Evolutionary conservation across 1,284 basidiomycete species (phyloP).

Genomic region (Leccinum solheimii): DNA sequence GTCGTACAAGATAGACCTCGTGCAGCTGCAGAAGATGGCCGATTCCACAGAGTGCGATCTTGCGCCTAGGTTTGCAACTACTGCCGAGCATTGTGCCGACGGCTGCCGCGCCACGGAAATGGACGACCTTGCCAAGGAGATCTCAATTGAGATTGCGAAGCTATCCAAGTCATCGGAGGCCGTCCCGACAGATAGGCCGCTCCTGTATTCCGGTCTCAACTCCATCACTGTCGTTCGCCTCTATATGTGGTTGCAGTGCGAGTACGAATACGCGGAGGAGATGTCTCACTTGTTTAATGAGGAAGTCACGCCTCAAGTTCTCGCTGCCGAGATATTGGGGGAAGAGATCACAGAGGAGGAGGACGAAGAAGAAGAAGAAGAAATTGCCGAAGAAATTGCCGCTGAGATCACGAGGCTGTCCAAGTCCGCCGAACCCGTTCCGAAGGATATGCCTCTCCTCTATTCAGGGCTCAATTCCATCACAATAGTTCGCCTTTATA

Average conservation of each 20-base stretch:
- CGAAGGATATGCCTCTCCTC: constrained; percentile 22
- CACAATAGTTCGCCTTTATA: constrained; percentile 25
- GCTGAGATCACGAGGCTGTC: constrained; percentile 19
- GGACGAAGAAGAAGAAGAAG: neutral
- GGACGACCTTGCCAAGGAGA: constrained; percentile 13
- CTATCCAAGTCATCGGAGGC: constrained; percentile 20
- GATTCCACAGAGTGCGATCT: constrained; percentile 14
- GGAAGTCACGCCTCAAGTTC: constrained; percentile 19
- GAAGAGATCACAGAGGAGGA: constrained; percentile 8
- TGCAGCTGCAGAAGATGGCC: constrained; percentile 23
- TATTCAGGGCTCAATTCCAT: constrained; percentile 31
- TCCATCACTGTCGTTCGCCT: constrained; percentile 28
- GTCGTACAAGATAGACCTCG: constrained; percentile 30
- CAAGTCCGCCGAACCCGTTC: constrained; percentile 18
- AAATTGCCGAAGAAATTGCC: constrained; percentile 16
- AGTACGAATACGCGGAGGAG: constrained; percentile 24
- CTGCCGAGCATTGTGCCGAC: neutral
- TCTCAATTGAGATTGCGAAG: constrained; percentile 20
- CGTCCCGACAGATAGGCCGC: constrained; percentile 16
- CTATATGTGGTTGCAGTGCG: constrained; percentile 28
- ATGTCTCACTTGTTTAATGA: constrained; percentile 25
- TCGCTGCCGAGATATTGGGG: constrained; percentile 21
- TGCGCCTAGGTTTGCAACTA: neutral
- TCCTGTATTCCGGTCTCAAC: constrained; percentile 29
- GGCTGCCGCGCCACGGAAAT: constrained; percentile 6